These are phyloP conservation scores for Saturnispora diversa DNA, from an alignment of 805 yeast genomes.

Conservation along the genomic window DNA sequence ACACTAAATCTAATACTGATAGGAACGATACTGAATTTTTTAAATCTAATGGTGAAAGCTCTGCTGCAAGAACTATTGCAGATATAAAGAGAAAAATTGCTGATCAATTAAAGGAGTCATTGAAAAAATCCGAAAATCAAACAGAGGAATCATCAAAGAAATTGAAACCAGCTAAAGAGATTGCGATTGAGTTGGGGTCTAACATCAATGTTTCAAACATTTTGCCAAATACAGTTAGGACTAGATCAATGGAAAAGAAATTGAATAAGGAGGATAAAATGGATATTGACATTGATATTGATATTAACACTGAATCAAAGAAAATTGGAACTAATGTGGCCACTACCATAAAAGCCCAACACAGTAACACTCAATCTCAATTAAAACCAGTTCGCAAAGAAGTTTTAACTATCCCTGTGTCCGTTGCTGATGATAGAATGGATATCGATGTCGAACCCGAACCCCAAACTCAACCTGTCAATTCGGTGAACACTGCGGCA, in stretches of 20 bases:
- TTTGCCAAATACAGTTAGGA: slow-evolving; percentile 9
- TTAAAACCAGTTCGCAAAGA: no score
- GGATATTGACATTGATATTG: no score
- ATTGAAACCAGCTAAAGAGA: neutral
- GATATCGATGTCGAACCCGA: no score
- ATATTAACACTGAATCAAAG: no score
- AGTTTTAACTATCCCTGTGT: no score
- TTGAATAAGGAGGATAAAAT: neutral
- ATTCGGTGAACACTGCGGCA: neutral
- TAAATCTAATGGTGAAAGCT: slow-evolving; percentile 1
- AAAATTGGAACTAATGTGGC: no score
- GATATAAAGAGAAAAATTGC: slow-evolving; percentile 4
- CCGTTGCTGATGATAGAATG: slow-evolving; percentile 12
- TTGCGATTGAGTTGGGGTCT: slow-evolving; percentile 16
- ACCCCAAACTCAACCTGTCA: no score
- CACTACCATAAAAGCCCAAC: no score
- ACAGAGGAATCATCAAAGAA: neutral
- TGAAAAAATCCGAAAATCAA: neutral
- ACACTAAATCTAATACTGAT: neutral
- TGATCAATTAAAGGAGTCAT: neutral
- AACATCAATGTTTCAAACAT: slow-evolving; percentile 22
- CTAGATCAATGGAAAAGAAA: neutral
- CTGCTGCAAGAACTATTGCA: neutral
- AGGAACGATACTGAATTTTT: neutral
- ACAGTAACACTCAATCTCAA: no score